A percentile compares a stretch with the other conserved stretches of the same genome.
Evolutionary conservation across 2,329 filamentous ascomycete species (phyloP).

Genomic region (Chaetomiaceae sp.): DNA sequence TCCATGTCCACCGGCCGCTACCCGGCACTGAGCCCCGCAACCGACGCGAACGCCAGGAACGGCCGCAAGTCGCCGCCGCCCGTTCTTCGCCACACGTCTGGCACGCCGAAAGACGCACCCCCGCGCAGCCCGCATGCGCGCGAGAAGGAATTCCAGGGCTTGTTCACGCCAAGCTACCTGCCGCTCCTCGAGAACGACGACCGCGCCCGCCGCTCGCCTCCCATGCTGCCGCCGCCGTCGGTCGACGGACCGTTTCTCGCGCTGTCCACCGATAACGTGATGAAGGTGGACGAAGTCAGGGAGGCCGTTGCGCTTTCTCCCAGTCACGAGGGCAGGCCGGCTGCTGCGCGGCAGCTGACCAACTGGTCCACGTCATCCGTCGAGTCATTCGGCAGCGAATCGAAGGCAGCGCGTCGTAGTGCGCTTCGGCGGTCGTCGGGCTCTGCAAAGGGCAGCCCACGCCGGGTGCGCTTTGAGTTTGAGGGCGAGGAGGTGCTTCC

Average conservation of each 20-base stretch:
- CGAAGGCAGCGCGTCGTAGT: slow-evolving; percentile 44
- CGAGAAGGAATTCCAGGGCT: slow-evolving; percentile 55
- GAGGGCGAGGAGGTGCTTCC: slow-evolving; percentile 57
- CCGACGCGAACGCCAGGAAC: slow-evolving; percentile 19
- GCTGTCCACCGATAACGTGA: slow-evolving; percentile 17
- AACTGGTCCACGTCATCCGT: slow-evolving; percentile 47
- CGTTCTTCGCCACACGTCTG: slow-evolving; percentile 37
- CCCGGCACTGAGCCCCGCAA: slow-evolving; percentile 35
- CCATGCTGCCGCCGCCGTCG: slow-evolving; percentile 23
- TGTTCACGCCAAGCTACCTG: slow-evolving; percentile 60
- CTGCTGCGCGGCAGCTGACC: slow-evolving; percentile 37
- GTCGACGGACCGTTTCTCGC: slow-evolving; percentile 6
- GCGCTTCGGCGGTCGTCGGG: slow-evolving; percentile 54
- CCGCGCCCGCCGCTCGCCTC: slow-evolving; percentile 23
- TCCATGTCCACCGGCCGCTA: slow-evolving; percentile 37
- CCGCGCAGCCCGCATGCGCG: slow-evolving; percentile 47
- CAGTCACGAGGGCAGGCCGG: slow-evolving; percentile 17
- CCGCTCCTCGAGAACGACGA: slow-evolving; percentile 52
- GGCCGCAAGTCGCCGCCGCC: slow-evolving; percentile 36
- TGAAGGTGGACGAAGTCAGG: slow-evolving; percentile 18
- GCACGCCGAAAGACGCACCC: slow-evolving; percentile 31
- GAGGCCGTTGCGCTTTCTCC: neutral
- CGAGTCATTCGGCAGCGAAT: slow-evolving; percentile 49
- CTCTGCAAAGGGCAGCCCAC: slow-evolving; percentile 49
- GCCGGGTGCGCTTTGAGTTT: slow-evolving; percentile 59